A percentile compares a stretch with the other conserved stretches of the same genome.
Conservation (phyloP, 1,284 basidiomycete genomes). For the Phellopilus nigrolimitatus region DNA sequence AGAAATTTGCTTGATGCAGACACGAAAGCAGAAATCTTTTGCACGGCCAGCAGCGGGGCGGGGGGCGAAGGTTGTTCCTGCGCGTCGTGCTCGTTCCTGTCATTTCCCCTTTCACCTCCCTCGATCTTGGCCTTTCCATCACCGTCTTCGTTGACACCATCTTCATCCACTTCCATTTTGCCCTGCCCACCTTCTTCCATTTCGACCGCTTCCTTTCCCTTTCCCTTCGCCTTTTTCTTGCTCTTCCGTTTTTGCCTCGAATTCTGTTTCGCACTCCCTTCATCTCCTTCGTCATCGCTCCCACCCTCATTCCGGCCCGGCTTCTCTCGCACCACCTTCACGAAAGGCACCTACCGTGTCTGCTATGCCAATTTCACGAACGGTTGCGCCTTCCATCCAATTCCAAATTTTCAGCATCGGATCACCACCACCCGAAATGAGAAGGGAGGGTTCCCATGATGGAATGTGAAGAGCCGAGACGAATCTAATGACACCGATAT, state of each 20-base stretch:
- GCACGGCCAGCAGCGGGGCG: constrained; percentile 47
- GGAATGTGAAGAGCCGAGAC: constrained; percentile 78
- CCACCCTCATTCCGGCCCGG: constrained; percentile 35
- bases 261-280: constrained; percentile 25
- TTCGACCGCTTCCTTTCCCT: constrained; percentile 23
- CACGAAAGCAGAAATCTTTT: constrained; percentile 39
- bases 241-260: constrained; percentile 26
- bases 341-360: constrained; percentile 55
- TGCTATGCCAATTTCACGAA: constrained; percentile 50
- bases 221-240: constrained; percentile 31
- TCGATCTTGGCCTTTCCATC: constrained; percentile 22
- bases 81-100: constrained; percentile 12
- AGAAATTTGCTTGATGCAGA: constrained; percentile 35
- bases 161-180: constrained; percentile 25
- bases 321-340: constrained; percentile 42
- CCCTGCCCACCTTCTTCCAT: constrained; percentile 24
- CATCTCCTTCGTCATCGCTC: constrained; percentile 31
- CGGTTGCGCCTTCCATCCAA: constrained; percentile 59
- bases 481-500: constrained; percentile 47
- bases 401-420: constrained; percentile 74
- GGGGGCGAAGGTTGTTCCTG: constrained; percentile 21
- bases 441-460: constrained; percentile 37
- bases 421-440: constrained; percentile 90
- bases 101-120: constrained; percentile 22
- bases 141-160: constrained; percentile 10